A percentile compares a stretch with the other conserved stretches of the same genome.
Conservation (phyloP, 805 yeast species). For the fission yeast (Schizosaccharomyces pombe) region DNA sequence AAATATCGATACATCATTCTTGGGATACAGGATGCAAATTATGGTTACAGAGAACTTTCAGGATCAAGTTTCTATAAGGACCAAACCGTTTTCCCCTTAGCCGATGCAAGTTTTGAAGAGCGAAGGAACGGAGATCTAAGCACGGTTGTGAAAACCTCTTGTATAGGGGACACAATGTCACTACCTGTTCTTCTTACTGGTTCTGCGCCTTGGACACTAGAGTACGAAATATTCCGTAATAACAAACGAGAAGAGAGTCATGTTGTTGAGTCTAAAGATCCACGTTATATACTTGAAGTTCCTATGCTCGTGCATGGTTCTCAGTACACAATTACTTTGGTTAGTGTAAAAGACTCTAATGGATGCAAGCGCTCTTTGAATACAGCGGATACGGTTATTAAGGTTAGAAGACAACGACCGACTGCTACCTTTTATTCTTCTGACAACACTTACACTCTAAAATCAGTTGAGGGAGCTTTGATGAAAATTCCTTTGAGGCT, state of each 20-base stretch:
- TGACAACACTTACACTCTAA: constrained; percentile 16
- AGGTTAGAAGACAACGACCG: constrained; percentile 51
- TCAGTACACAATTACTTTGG: constrained; percentile 37
- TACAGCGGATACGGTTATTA: constrained; percentile 38
- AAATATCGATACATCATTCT: constrained; percentile 51
- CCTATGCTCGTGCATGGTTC: constrained; percentile 46
- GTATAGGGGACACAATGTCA: constrained; percentile 23
- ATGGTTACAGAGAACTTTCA: constrained; percentile 17
- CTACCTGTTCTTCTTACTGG: constrained; percentile 50
- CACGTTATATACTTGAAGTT: constrained; percentile 24
- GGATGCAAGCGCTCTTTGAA: constrained; percentile 54
- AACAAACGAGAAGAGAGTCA: constrained; percentile 23
- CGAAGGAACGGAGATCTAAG: background rate
- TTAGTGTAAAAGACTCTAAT: constrained; percentile 47
- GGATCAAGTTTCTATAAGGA: constrained; percentile 11
- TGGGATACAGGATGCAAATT: constrained; percentile 38
- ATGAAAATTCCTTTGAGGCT: constrained; percentile 36
- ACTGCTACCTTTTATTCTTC: constrained; percentile 24
- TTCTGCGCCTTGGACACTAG: constrained; percentile 49
- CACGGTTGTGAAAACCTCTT: constrained; percentile 6
- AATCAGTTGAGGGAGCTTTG: constrained; percentile 28
- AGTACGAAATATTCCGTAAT: constrained; percentile 42
- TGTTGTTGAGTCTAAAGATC: constrained; percentile 20
- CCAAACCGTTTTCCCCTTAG: constrained; percentile 18
- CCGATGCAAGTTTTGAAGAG: constrained; percentile 19